Conservation (phyloP, 2,329 filamentous ascomycete genomes). For the Mollisia scopiformis region DNA sequence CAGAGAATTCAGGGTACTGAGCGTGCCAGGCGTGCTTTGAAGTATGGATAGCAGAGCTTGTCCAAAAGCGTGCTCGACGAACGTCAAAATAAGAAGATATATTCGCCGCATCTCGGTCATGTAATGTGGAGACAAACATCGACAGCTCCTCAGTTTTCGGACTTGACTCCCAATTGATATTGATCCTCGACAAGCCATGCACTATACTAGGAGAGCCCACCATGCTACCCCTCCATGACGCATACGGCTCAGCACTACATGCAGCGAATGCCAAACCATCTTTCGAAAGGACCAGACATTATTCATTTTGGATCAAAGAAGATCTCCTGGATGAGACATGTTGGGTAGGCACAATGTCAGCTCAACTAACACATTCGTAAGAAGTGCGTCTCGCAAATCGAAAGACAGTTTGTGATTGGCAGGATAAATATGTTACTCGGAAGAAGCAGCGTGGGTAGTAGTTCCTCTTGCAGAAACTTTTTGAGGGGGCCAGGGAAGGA, state of each 20-base stretch:
- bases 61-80: not conserved
- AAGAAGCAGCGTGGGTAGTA: not conserved
- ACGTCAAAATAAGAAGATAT: not conserved
- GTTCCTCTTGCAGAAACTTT: not conserved
- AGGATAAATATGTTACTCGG: not conserved
- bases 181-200: too few relatives aligned
- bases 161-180: not conserved
- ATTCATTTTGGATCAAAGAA: not conserved
- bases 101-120: not conserved
- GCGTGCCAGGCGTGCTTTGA: not conserved
- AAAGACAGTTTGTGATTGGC: not conserved
- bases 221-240: not conserved
- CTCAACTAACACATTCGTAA: not conserved
- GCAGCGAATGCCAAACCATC: not conserved
- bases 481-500: not conserved
- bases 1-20: conserved; percentile 1
- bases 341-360: not conserved
- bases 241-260: not conserved
- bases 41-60: not conserved
- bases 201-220: not conserved
- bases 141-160: not conserved
- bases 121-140: not conserved
- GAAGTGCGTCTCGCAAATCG: not conserved
- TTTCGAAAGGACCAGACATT: not conserved
- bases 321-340: not conserved